Base-by-base conservation (phyloP, 805 yeast species). In the Ogataea salicorniae region DNA sequence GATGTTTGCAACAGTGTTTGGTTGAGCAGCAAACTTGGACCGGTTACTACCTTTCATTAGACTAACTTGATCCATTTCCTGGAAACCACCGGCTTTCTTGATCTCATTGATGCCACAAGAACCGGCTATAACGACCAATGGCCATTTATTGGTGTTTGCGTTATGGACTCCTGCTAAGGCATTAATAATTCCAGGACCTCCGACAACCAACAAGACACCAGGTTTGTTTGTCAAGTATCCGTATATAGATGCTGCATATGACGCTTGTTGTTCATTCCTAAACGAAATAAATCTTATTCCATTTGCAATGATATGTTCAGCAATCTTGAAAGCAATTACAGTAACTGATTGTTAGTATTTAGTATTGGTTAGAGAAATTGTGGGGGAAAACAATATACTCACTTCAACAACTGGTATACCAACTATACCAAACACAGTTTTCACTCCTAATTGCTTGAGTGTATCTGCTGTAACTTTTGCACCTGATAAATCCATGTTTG, bases 401-500 rank as follows among this genome's bases (percentile, higher is more conserved):
- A 70, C 76, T 47, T 84, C 87, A 14, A 84, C 85, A 9, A 84
- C 80, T 1, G 91, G 91, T 41, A 84, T 84, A 0, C 90, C 91
- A 4, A 84, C 90, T 23, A 84, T 72, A 3, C 90, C 91, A 62
- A 84, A 84, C 2, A 83, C 76, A 13, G 72, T 73, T 29, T 71
- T 68, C 18, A 83, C 78, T 0, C 82, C 84, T 15, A 82, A 69
- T 7, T 61, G 57, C 40, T 68, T 64, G 8, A 84, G 66, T 0
- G 76, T 48, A 23, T 62, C 57, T 0, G 86, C 84, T 43, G 83
- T 75, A 1, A 75, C 56, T 23, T 64, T 62, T 0, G 84, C 70
- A 1, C 83, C 83, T 1, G 50, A 34, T 9, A 17, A 6, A 11
- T 26, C 31, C 40, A 29, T 39, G 11, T 26, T 26, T 26, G 31